Evolutionary conservation across 768 basidiomycete species (phyloP).

Genomic region (Flagelloscypha sp.): DNA sequence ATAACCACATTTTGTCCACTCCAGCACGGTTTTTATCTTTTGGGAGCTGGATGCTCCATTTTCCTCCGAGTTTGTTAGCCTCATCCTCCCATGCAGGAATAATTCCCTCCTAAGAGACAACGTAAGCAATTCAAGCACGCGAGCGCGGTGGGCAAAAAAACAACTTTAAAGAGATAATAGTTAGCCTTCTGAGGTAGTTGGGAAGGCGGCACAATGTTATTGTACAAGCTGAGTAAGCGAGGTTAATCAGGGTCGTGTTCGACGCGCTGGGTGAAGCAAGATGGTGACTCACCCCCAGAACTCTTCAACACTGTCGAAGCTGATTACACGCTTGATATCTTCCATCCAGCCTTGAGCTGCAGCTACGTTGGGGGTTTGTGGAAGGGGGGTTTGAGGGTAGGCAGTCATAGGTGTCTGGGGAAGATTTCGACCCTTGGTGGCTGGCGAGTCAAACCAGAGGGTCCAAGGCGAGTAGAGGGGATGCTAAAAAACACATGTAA

Average conservation of each 20-base stretch:
- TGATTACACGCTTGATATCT: slow-evolving; percentile 93
- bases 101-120: slow-evolving; percentile 65
- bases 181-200: slow-evolving; percentile 93
- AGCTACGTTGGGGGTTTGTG: slow-evolving; percentile 61
- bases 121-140: slow-evolving; percentile 6
- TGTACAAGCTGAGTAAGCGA: slow-evolving; percentile 59
- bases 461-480: slow-evolving; percentile 94
- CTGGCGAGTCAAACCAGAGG: slow-evolving; percentile 95
- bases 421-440: slow-evolving; percentile 82
- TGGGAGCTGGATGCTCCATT: slow-evolving; percentile 97
- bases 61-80: slow-evolving; percentile 94
- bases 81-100: slow-evolving; percentile 98
- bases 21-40: slow-evolving; percentile 81
- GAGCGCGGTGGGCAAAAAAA: background rate
- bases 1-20: slow-evolving; percentile 97
- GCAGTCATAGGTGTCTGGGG: slow-evolving; percentile 77
- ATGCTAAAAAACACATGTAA: slow-evolving; percentile 45
- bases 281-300: slow-evolving; percentile 83
- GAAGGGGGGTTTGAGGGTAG: slow-evolving; percentile 66
- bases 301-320: slow-evolving; percentile 94
- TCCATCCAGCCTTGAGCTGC: slow-evolving; percentile 97
- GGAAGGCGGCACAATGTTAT: slow-evolving; percentile 95
- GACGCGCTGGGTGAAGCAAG: slow-evolving; percentile 1
- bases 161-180: slow-evolving; percentile 96
- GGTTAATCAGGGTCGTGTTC: slow-evolving; percentile 14